phyloP scores from a whole-genome alignment of 805 yeast species.

The Candida succiphila region DNA sequence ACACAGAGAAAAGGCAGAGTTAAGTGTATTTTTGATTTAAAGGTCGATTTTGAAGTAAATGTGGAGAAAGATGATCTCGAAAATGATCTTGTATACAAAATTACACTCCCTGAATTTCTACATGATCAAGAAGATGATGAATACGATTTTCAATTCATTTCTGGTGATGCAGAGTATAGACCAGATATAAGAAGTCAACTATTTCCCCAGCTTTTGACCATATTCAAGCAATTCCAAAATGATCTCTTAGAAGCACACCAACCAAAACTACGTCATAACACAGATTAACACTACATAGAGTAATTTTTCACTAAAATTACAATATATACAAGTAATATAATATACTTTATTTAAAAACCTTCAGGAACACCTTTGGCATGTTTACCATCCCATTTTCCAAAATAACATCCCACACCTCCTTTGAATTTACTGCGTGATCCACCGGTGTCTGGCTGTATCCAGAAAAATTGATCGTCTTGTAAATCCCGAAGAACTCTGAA shows the following conservation, averaged over 20 bases:
- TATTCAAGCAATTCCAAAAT: constrained; percentile 48
- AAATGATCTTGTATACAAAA: constrained; percentile 27
- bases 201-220: constrained; percentile 39
- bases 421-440: constrained; percentile 25
- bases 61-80: constrained; percentile 26
- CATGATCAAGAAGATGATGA: constrained; percentile 71
- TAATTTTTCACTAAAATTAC: constrained; percentile 3
- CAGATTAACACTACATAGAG: constrained; percentile 10
- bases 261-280: constrained; percentile 49
- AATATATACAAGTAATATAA: background rate
- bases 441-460: constrained; percentile 42
- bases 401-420: constrained; percentile 30
- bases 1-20: constrained; percentile 79
- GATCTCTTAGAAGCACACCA: constrained; percentile 56
- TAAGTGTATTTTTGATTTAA: constrained; percentile 63
- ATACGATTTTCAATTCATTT: constrained; percentile 38
- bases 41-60: constrained; percentile 35
- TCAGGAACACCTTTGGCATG: constrained; percentile 86
- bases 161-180: constrained; percentile 27
- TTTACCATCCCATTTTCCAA: constrained; percentile 27
- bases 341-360: constrained; percentile 42
- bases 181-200: constrained; percentile 32
- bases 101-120: constrained; percentile 56
- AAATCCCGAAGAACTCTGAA: constrained; percentile 49
- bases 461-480: constrained; percentile 43